These are phyloP conservation scores for Linnemannia schmuckeri DNA, from an alignment of 192 early-diverging fungal genomes.

Conservation along the genomic window DNA sequence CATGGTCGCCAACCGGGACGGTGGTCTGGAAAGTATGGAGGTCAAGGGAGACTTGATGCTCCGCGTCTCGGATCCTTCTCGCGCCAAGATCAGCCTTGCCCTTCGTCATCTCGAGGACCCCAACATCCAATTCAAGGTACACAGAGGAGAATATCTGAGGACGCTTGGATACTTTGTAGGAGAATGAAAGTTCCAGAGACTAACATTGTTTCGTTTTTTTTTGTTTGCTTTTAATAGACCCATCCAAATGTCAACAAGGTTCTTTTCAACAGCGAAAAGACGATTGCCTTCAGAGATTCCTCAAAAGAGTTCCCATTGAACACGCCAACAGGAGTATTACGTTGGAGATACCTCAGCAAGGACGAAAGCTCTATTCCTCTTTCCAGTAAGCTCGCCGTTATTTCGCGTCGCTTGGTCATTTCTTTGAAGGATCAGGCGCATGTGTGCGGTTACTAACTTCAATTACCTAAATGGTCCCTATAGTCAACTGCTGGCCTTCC, in stretches of 20 bases:
- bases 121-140: constrained; percentile 87
- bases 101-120: constrained; percentile 71
- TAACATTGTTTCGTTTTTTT: background rate
- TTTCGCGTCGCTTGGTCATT: background rate
- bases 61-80: constrained; percentile 77
- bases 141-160: background rate
- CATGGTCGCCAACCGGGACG: constrained; percentile 87
- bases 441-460: constrained; percentile 9
- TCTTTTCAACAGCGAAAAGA: constrained; percentile 76
- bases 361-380: constrained; percentile 91
- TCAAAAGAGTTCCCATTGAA: constrained; percentile 87
- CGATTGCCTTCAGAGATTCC: constrained; percentile 87
- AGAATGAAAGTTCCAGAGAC: background rate
- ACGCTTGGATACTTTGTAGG: background rate
- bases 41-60: constrained; percentile 93
- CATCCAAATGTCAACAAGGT: constrained; percentile 98
- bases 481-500: constrained; percentile 98
- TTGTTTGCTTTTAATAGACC: constrained; percentile 69
- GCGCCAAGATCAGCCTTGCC: constrained; percentile 72
- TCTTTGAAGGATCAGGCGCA: background rate
- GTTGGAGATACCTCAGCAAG: constrained; percentile 88
- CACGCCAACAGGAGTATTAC: constrained; percentile 87
- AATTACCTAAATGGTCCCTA: background rate
- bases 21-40: constrained; percentile 92
- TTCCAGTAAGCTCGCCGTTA: constrained; percentile 61